Evolutionary conservation across 2,329 filamentous ascomycete species (phyloP).

Genomic region (Exserohilum turcica): DNA sequence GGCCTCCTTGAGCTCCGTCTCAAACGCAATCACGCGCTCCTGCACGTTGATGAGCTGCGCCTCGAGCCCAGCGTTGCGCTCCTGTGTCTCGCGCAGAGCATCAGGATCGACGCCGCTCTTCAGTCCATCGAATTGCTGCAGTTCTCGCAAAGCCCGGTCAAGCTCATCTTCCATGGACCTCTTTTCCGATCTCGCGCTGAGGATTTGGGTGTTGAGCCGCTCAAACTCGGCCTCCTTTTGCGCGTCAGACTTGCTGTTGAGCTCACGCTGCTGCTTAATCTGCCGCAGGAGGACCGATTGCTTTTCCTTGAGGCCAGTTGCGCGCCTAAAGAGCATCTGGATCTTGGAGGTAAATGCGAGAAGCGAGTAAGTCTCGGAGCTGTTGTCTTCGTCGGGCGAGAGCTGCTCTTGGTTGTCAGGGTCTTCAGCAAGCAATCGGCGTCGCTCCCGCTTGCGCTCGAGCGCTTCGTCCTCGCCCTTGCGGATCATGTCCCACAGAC

Average conservation of each 20-base stretch:
- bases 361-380: slow-evolving; percentile 70
- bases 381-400: slow-evolving; percentile 65
- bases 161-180: slow-evolving; percentile 44
- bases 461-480: slow-evolving; percentile 50
- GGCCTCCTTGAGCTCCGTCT: slow-evolving; percentile 34
- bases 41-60: slow-evolving; percentile 41
- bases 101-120: slow-evolving; percentile 27
- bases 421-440: slow-evolving; percentile 55
- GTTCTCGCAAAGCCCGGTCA: slow-evolving; percentile 41
- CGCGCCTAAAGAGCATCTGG: slow-evolving; percentile 75
- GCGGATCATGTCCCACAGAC: slow-evolving; percentile 60
- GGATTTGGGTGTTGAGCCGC: slow-evolving; percentile 50
- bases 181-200: slow-evolving; percentile 44
- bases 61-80: slow-evolving; percentile 42
- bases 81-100: slow-evolving; percentile 35
- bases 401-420: slow-evolving; percentile 63
- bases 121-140: slow-evolving; percentile 37
- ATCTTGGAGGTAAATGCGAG: slow-evolving; percentile 78
- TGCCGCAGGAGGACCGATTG: slow-evolving; percentile 88
- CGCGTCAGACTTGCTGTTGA: slow-evolving; percentile 83
- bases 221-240: slow-evolving; percentile 49
- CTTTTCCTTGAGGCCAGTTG: slow-evolving; percentile 81
- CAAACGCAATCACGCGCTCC: slow-evolving; percentile 40
- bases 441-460: slow-evolving; percentile 44
- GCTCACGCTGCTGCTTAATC: slow-evolving; percentile 91